Conservation (phyloP, 1,139 yeast genomes). For the Citeromyces hawaiiensis region DNA sequence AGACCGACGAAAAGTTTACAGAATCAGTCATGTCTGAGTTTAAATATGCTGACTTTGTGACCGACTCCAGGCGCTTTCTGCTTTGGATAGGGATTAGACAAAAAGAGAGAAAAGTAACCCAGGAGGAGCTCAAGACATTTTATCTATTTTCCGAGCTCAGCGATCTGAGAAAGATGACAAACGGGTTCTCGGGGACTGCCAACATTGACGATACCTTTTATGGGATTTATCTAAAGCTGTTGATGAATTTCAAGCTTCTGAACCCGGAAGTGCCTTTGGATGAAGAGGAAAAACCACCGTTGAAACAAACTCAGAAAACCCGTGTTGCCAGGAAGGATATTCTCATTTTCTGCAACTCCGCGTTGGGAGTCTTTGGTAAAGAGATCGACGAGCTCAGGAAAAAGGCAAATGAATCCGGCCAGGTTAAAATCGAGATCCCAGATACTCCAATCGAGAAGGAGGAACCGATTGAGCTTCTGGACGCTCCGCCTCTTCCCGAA, state of each 20-base stretch:
- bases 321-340: constrained; percentile 18
- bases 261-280: constrained; percentile 8
- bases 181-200: constrained; percentile 76
- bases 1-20: constrained; percentile 33
- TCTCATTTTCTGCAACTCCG: constrained; percentile 13
- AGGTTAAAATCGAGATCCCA: neutral
- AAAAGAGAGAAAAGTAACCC: too few relatives aligned
- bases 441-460: neutral
- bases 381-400: constrained; percentile 2
- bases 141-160: constrained; percentile 38
- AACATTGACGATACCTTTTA: constrained; percentile 64
- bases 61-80: constrained; percentile 23
- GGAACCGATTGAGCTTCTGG: too few relatives aligned
- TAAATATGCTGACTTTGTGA: constrained; percentile 30
- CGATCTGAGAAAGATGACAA: constrained; percentile 60
- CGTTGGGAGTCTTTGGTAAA: neutral
- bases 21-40: constrained; percentile 38
- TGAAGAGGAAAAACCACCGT: neutral
- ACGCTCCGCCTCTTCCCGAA: too few relatives aligned
- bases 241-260: constrained; percentile 8
- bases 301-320: constrained; percentile 8
- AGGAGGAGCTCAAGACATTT: constrained; percentile 21
- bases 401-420: neutral
- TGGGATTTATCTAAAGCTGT: constrained; percentile 43
- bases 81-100: constrained; percentile 7